A percentile compares a stretch with the other conserved stretches of the same genome.
Conservation (phyloP, 2,329 filamentous ascomycete genomes). For the Apiospora marii region DNA sequence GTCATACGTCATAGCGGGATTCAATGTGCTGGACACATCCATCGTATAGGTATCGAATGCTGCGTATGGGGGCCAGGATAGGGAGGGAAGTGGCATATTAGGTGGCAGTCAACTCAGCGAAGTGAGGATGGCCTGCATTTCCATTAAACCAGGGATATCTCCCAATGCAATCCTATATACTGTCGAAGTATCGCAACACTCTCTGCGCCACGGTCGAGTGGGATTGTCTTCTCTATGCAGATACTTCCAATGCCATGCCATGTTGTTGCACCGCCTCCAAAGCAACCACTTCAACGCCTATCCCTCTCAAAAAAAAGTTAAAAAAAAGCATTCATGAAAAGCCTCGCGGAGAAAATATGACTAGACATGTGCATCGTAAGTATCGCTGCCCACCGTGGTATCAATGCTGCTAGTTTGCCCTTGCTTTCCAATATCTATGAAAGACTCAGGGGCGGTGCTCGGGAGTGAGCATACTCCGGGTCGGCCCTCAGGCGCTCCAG, state of each 20-base stretch:
- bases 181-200: constrained; percentile 17
- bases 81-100: constrained; percentile 10
- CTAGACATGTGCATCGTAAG: constrained; percentile 23
- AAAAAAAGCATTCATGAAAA: constrained; percentile 24
- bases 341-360: constrained; percentile 20
- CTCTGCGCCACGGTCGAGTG: constrained; percentile 16
- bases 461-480: constrained; percentile 43
- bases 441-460: constrained; percentile 23
- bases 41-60: background rate
- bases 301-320: background rate
- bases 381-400: constrained; percentile 24
- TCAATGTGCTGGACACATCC: background rate
- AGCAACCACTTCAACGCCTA: constrained; percentile 19
- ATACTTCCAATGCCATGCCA: constrained; percentile 20
- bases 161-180: constrained; percentile 29
- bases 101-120: constrained; percentile 9
- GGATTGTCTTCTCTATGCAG: constrained; percentile 25
- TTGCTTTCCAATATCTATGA: background rate
- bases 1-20: background rate
- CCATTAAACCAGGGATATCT: constrained; percentile 25
- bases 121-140: constrained; percentile 23
- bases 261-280: constrained; percentile 10
- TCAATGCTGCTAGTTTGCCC: constrained; percentile 30
- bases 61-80: background rate
- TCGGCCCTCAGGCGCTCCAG: constrained; percentile 57